Evolutionary conservation across 306 rosid species (phyloP).

Genomic region (Chamaecrista fasciculata): DNA sequence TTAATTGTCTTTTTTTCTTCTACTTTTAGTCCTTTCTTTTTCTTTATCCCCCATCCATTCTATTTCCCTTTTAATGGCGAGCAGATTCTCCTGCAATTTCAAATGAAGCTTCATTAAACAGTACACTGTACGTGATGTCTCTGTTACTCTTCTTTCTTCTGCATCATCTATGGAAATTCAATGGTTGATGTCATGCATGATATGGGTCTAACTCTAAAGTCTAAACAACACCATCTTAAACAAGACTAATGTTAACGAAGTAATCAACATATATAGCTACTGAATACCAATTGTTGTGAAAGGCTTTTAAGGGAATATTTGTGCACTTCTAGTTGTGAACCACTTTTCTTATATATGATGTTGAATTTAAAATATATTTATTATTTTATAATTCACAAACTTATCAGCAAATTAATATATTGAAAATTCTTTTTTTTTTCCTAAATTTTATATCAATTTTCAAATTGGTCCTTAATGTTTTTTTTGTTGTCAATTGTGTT

Average conservation of each 20-base stretch:
- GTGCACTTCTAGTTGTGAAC: too few species aligned
- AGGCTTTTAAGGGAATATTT: too few species aligned
- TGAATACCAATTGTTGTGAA: too few species aligned
- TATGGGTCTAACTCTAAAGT: neutral
- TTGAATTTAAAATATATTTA: too few species aligned
- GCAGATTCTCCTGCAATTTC: conserved; percentile 38
- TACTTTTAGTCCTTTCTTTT: conserved; percentile 32
- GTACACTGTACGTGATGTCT: conserved; percentile 32
- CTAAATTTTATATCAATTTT: too few species aligned
- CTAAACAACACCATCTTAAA: neutral
- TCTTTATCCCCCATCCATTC: conserved; percentile 24
- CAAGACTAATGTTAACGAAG: neutral
- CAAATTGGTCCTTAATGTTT: too few species aligned
- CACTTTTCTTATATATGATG: too few species aligned
- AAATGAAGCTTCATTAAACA: conserved; percentile 35
- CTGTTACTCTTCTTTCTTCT: conserved; percentile 25
- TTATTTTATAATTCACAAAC: too few species aligned
- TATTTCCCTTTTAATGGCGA: conserved; percentile 25
- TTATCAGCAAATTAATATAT: too few species aligned
- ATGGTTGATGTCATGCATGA: neutral
- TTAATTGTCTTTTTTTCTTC: conserved; percentile 22
- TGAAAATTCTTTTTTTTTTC: too few species aligned
- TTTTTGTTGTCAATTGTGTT: too few species aligned
- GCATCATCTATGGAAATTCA: neutral
- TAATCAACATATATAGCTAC: neutral